Conservation (phyloP, 2,329 filamentous ascomycete species). For the Colletotrichum simmondsii region DNA sequence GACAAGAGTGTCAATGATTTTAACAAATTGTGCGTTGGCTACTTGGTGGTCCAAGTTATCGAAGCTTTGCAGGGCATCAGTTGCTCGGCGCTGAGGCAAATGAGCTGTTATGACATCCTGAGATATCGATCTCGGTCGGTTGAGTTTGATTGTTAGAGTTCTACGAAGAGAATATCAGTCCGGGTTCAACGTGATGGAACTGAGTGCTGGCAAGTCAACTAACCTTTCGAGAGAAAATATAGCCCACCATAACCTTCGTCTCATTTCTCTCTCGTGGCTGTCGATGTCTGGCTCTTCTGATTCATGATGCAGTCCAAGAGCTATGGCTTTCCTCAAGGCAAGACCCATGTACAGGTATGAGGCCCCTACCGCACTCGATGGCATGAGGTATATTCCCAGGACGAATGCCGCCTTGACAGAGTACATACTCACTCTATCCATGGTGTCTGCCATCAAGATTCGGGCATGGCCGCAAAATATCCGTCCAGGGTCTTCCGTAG, state of each 20-base stretch:
- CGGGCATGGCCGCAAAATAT: neutral
- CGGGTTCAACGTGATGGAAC: neutral
- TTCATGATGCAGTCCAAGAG: neutral
- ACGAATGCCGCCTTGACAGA: neutral
- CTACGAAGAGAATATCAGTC: neutral
- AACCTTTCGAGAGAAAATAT: too few relatives aligned
- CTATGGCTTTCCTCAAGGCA: neutral
- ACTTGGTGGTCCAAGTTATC: neutral
- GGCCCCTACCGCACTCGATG: neutral
- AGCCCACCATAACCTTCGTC: too few relatives aligned
- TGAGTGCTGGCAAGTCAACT: too few relatives aligned
- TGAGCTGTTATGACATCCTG: neutral
- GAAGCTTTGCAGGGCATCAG: neutral
- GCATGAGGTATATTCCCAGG: neutral
- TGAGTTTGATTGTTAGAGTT: neutral
- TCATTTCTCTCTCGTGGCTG: too few relatives aligned
- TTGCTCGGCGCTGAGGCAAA: neutral
- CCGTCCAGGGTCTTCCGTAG: neutral
- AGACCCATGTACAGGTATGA: neutral
- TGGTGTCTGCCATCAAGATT: neutral
- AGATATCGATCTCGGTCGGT: neutral
- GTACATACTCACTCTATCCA: neutral
- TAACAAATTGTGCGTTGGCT: too few relatives aligned
- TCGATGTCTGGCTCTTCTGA: neutral
- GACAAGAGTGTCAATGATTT: too few relatives aligned